Evolutionary conservation across 177 flowering plant species (phyloP).

Genomic region (Vitis hybrid): DNA sequence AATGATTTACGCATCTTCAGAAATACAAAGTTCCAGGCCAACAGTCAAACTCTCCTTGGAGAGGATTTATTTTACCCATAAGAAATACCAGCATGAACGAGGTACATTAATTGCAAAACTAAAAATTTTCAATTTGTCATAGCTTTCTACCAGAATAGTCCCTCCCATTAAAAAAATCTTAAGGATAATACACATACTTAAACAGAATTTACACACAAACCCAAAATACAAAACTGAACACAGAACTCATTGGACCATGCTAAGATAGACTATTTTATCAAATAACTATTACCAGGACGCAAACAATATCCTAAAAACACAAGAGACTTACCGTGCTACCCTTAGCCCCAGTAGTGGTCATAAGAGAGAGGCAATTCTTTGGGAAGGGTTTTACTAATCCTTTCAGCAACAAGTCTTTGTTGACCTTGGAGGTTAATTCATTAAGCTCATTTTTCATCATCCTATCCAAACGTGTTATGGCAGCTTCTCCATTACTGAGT

Average conservation of each 20-base stretch:
- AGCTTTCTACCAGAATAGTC: neutral
- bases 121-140: neutral
- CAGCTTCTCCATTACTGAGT: conserved; percentile 70
- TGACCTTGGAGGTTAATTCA: conserved; percentile 37
- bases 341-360: conserved; percentile 97
- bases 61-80: no score
- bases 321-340: conserved; percentile 70
- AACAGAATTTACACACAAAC: neutral
- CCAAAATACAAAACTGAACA: no score
- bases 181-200: neutral
- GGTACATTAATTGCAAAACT: neutral
- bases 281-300: no score
- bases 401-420: conserved; percentile 50
- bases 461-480: conserved; percentile 63
- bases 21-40: no score
- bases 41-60: no score
- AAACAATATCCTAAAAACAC: neutral
- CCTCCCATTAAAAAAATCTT: neutral
- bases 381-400: conserved; percentile 77
- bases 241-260: no score
- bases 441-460: conserved; percentile 66
- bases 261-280: no score
- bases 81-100: neutral
- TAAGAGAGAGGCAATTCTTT: conserved; percentile 79
- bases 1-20: no score